Base-by-base conservation (phyloP, 768 basidiomycete species). In the Holtermanniella nyarrowii region DNA sequence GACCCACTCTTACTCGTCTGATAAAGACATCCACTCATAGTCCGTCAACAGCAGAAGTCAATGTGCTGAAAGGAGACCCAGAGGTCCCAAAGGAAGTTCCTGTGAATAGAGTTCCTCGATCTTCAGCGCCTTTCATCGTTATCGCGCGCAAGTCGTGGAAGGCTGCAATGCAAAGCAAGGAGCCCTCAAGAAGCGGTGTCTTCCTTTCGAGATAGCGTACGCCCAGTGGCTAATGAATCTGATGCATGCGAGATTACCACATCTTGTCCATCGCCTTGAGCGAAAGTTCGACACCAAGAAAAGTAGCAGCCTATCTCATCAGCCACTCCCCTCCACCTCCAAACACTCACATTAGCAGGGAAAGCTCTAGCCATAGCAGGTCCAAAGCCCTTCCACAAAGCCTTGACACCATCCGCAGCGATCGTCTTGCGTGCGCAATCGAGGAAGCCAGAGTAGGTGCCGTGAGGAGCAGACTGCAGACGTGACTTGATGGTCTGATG, bases 301-400 rank as follows among this genome's bases (percentile, higher is more conserved):
- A 59, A 18, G 68, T 66, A 5, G 68, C 60, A 44, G 59, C 52
- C 54, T 56, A 20, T 45, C 54, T 44, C 20, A 16, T 46, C 25
- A 27, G 13, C 31, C 26, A 16, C 5, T 11, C 14, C 3, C 12
- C 42, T 4, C 16, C n/a, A 24, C 14, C 3, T 10, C 40, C 89
- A 88, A 47, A 85, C 84, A 41, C 91, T 90, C 55, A 91, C 91
- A 71, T 97, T 97, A 23, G 91, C 91, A 12, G 91, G 91, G 81
- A 95, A 93, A 40, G 91, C 91, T 81, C 90, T 57, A 4, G 55
- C 67, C 93, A 97, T 96, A 16, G 95, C 95, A 14, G 93, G 95
- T 43, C 88, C 91, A 68, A 99, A 88, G 10, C 95, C 95, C 73
- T 86, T 97, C 88, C 90, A 99, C 10, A 99, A 75, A 1, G 93